A percentile compares a stretch with the other conserved stretches of the same genome.
phyloP scores from a whole-genome alignment of 331 rosid genomes.

The Saraca asoca region DNA sequence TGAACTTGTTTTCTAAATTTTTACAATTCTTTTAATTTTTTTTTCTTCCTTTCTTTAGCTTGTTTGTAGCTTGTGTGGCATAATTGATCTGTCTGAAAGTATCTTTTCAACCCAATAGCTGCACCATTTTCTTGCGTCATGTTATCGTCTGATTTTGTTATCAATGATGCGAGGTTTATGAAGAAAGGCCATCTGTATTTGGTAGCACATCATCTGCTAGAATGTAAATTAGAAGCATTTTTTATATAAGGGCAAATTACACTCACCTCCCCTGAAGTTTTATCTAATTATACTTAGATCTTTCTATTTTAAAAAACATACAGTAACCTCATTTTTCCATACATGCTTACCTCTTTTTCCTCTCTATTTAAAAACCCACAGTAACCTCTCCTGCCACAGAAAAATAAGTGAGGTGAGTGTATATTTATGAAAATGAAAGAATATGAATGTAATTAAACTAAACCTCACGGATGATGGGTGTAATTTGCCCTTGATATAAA shows the following conservation, averaged over 20 bases:
- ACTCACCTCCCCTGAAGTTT: no score
- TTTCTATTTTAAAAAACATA: no score
- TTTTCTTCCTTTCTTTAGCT: neutral
- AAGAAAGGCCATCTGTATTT: slow-evolving; percentile 19
- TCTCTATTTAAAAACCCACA: no score
- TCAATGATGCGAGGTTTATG: slow-evolving; percentile 3
- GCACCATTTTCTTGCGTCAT: neutral
- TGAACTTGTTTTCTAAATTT: neutral
- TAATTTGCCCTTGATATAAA: neutral
- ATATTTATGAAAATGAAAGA: no score
- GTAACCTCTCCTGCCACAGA: no score
- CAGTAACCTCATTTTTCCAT: no score
- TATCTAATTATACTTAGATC: no score
- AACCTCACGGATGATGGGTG: no score
- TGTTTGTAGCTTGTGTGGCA: slow-evolving; percentile 8
- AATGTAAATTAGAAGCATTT: slow-evolving; percentile 19
- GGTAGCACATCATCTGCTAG: slow-evolving; percentile 15
- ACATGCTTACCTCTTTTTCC: no score
- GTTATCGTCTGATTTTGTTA: slow-evolving; percentile 4
- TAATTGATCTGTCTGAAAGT: slow-evolving; percentile 4
- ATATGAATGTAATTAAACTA: no score
- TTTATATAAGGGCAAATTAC: neutral
- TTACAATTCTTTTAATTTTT: neutral
- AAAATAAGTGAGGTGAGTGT: no score
- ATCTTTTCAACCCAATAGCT: slow-evolving; percentile 6